phyloP scores from a whole-genome alignment of 1,139 yeast genomes.

The Eremothecium coryli region DNA sequence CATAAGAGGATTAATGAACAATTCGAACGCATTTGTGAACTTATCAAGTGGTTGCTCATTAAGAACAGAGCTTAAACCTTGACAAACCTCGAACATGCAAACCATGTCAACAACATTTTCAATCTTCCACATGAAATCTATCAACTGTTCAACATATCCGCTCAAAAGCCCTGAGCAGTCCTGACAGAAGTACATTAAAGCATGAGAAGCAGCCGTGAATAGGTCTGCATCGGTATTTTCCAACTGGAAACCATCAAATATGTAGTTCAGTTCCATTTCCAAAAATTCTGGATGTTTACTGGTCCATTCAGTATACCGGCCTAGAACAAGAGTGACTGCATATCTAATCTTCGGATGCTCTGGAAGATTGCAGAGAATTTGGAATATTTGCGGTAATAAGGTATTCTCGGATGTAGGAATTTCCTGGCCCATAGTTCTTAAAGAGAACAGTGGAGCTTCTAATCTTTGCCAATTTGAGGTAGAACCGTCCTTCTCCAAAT shows the following conservation, averaged over 20 bases:
- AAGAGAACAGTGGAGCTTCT: slow-evolving; percentile 83
- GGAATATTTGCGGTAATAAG: slow-evolving; percentile 58
- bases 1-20: slow-evolving; percentile 64
- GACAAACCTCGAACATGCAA: slow-evolving; percentile 71
- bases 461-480: slow-evolving; percentile 60
- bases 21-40: slow-evolving; percentile 39
- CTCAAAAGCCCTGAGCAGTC: slow-evolving; percentile 71
- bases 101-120: slow-evolving; percentile 48
- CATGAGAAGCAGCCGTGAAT: slow-evolving; percentile 81
- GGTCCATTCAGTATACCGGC: slow-evolving; percentile 95
- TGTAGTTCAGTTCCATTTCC: slow-evolving; percentile 76
- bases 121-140: slow-evolving; percentile 63
- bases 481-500: slow-evolving; percentile 15
- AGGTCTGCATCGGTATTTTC: slow-evolving; percentile 40
- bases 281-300: slow-evolving; percentile 72
- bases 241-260: slow-evolving; percentile 62
- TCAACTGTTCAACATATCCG: slow-evolving; percentile 65
- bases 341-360: slow-evolving; percentile 82
- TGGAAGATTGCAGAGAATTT: slow-evolving; percentile 56
- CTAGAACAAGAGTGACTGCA: slow-evolving; percentile 86
- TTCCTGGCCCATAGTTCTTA: slow-evolving; percentile 94
- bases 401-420: slow-evolving; percentile 60
- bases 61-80: slow-evolving; percentile 83
- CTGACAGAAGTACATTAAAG: slow-evolving; percentile 88
- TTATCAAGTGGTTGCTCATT: slow-evolving; percentile 43